Evolutionary conservation across 2,329 filamentous ascomycete species (phyloP), one percentile per base, ranked within the genome.

Genomic region (Lachnellula suecica): DNA sequence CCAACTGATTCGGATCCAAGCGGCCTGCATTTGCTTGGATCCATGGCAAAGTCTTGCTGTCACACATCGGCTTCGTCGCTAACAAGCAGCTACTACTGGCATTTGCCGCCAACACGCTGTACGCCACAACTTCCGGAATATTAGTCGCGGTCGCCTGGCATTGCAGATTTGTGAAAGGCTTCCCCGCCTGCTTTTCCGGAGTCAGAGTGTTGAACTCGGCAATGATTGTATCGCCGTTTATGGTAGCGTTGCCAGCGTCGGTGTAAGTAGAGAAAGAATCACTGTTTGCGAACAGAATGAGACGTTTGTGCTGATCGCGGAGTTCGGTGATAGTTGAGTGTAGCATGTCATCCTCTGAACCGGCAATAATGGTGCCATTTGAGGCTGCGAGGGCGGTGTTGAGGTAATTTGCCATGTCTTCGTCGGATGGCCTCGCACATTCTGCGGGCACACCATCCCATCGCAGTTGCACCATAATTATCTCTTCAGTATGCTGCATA

Each of bases 71-170:
- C 63, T 79, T 79, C n/a, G 76, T 79, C 1, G 74, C 72, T 56
- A 78, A 43, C 6, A 79, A 63, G 41, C 73, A 74, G 58, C 70
- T 74, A 15, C 70, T 78, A 19, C 66, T 69, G 1, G 72, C 71
- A 60, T 76, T 70, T 4, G 70, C 67, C 42, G 73, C 68, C n/a
- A 77, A 38, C 7, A 78, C 72, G 38, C 71, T 75, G 49, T 73
- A 74, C 4, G 71, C 66, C 35, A 79, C 69, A 0, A 76, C 77
- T 51, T 74, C 71, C 3, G 70, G 66, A 37, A 79, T 74, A 58
- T 76, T 77, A 4, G 73, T 74, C n/a, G 75, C 70, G 3, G 76
- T 80, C 2, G 76, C 76, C 65, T 79, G 76, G 50, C 75, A 79
- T 57, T 79, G 77, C 42, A 74, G 63, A 44, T 73, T 71, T 34